Percentiles rank a stretch among this genome's conserved stretches.
Conservation (phyloP, 2,329 filamentous ascomycete species). For the Rasamsonia emersonii region DNA sequence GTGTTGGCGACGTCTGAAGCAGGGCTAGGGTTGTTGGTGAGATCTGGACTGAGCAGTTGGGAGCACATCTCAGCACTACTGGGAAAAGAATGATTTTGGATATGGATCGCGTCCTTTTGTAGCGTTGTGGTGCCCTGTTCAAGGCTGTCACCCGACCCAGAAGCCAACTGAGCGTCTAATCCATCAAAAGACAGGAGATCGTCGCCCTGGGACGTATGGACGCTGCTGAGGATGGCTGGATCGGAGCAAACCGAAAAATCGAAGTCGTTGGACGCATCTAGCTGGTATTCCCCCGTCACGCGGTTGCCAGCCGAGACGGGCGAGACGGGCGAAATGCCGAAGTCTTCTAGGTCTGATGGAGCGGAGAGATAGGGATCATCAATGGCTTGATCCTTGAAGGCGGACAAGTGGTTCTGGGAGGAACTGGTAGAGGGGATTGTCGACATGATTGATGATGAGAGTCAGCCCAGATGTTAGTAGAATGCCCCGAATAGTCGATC, state of each 20-base stretch:
- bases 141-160: background rate
- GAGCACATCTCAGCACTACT: constrained; percentile 13
- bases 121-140: constrained; percentile 8
- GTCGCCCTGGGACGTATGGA: constrained; percentile 2
- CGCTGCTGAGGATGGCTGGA: constrained; percentile 1
- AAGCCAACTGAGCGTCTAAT: background rate
- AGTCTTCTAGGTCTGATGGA: constrained; percentile 31
- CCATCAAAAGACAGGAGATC: background rate
- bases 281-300: constrained; percentile 5
- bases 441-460: too few species aligned
- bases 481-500: too few species aligned
- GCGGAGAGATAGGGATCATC: constrained; percentile 33
- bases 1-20: constrained; percentile 15
- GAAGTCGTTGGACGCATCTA: constrained; percentile 4
- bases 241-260: constrained; percentile 5
- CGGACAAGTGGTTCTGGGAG: constrained; percentile 9
- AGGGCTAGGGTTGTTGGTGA: constrained; percentile 22
- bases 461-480: too few species aligned
- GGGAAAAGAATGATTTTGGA: constrained; percentile 10
- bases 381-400: constrained; percentile 23
- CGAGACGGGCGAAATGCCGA: constrained; percentile 23
- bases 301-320: constrained; percentile 13
- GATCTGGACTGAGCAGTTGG: constrained; percentile 26
- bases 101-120: constrained; percentile 5
- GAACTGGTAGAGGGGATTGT: constrained; percentile 5